A percentile compares a stretch with the other conserved stretches of the same genome.
Conservation (phyloP, 2,329 filamentous ascomycete genomes). For the Fusarium sarcochroum region DNA sequence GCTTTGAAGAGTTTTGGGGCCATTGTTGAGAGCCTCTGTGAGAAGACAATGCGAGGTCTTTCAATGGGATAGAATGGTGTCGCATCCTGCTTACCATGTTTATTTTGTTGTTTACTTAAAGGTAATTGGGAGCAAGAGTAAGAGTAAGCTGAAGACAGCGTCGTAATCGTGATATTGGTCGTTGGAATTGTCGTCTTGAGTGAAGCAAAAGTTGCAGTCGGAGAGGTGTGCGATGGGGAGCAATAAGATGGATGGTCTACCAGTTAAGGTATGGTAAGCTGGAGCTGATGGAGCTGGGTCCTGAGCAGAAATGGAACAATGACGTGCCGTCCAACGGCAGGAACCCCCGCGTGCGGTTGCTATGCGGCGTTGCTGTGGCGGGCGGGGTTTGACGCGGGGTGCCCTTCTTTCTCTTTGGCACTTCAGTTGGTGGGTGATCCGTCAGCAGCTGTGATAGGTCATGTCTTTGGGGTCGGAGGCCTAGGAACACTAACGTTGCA, state of each 20-base stretch:
- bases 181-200: slow-evolving; percentile 7
- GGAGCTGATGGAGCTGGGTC: slow-evolving; percentile 36
- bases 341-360: slow-evolving; percentile 24
- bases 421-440: slow-evolving; percentile 21
- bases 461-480: not conserved
- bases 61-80: not conserved
- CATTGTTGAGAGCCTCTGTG: not conserved
- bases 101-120: slow-evolving; percentile 15
- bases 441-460: slow-evolving; percentile 3
- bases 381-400: slow-evolving; percentile 44
- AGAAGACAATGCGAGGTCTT: not conserved
- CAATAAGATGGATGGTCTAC: slow-evolving; percentile 22
- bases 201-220: slow-evolving; percentile 21
- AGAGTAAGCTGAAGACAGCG: not conserved
- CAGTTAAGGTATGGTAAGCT: slow-evolving; percentile 32
- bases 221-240: slow-evolving; percentile 20
- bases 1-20: not conserved
- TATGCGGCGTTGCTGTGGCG: slow-evolving; percentile 33
- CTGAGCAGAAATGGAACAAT: slow-evolving; percentile 36
- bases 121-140: not conserved
- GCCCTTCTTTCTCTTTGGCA: slow-evolving; percentile 2
- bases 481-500: not conserved
- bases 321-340: slow-evolving; percentile 38
- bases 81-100: slow-evolving; percentile 35
- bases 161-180: not conserved